A percentile compares a stretch with the other conserved stretches of the same genome.
Conservation (phyloP, 192 early-diverging fungal species). For the Coemansia furcata region DNA sequence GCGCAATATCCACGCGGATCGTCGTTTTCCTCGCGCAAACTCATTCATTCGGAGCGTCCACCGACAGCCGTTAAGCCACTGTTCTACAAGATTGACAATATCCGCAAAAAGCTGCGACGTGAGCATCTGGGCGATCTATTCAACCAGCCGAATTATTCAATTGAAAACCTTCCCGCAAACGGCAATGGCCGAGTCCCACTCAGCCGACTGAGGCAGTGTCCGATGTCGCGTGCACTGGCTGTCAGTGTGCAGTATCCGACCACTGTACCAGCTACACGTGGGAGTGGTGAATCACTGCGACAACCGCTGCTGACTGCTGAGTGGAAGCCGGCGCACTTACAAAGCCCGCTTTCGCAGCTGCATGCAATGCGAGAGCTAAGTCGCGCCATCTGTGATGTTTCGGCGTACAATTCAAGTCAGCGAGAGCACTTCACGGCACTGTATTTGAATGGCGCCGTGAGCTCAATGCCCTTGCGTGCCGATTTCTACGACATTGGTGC, state of each 20-base stretch:
- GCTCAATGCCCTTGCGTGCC: slow-evolving; percentile 29
- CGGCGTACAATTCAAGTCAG: slow-evolving; percentile 3
- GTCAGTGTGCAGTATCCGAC: neutral
- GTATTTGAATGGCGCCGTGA: slow-evolving; percentile 10
- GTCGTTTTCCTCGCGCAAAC: slow-evolving; percentile 29
- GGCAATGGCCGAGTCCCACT: neutral
- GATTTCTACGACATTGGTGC: slow-evolving; percentile 40
- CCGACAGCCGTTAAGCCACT: slow-evolving; percentile 14
- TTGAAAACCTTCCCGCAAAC: neutral
- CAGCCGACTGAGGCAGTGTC: slow-evolving; percentile 13
- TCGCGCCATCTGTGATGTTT: slow-evolving; percentile 12
- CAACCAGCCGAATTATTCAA: slow-evolving; percentile 8
- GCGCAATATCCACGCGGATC: slow-evolving; percentile 33
- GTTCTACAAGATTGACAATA: slow-evolving; percentile 25
- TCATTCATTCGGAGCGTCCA: slow-evolving; percentile 22
- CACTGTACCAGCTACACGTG: neutral
- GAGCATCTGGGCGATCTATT: slow-evolving; percentile 26
- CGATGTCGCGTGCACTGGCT: slow-evolving; percentile 10
- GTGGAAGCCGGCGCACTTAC: neutral
- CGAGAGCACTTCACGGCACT: slow-evolving; percentile 16
- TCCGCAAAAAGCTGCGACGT: slow-evolving; percentile 15
- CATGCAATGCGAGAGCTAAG: slow-evolving; percentile 19
- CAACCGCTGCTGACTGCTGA: slow-evolving; percentile 2
- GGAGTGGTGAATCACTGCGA: neutral
- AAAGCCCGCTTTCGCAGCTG: slow-evolving; percentile 36